Percentiles rank a stretch among this genome's conserved stretches.
These are phyloP conservation scores for Auricularia heimuer DNA, from an alignment of 768 basidiomycete genomes.

Conservation along the genomic window DNA sequence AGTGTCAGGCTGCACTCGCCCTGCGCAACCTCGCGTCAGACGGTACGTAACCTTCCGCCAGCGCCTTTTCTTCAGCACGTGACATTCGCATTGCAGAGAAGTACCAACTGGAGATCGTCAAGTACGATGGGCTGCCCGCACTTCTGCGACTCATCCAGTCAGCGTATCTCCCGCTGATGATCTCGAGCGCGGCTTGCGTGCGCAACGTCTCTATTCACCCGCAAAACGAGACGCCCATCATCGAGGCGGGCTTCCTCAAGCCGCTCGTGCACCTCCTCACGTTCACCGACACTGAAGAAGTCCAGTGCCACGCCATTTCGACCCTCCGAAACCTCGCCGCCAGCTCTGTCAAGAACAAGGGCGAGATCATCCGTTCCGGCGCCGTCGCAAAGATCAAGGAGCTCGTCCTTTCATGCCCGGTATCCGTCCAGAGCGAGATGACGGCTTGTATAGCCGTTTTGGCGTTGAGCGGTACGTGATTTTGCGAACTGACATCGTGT, in stretches of 20 bases:
- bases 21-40: constrained; percentile 95
- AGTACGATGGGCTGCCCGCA: constrained; percentile 83
- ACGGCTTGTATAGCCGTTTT: constrained; percentile 97
- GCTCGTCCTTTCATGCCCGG: constrained; percentile 85
- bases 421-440: constrained; percentile 99
- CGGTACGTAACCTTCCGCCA: constrained; percentile 39
- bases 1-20: constrained; percentile 95
- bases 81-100: constrained; percentile 53
- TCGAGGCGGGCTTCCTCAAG: constrained; percentile 94
- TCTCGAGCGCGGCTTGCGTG: constrained; percentile 96
- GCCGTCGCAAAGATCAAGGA: constrained; percentile 96
- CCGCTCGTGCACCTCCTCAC: constrained; percentile 92
- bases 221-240: constrained; percentile 96
- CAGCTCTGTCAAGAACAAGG: constrained; percentile 95
- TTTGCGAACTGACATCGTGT: background rate
- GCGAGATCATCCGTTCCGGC: constrained; percentile 94
- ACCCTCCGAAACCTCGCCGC: constrained; percentile 95
- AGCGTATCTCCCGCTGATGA: constrained; percentile 92
- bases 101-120: constrained; percentile 97
- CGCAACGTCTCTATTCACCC: constrained; percentile 99
- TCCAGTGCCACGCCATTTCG: constrained; percentile 98
- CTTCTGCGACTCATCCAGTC: constrained; percentile 92
- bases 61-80: background rate
- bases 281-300: constrained; percentile 99
- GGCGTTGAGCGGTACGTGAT: constrained; percentile 75